Percentiles rank a stretch among this genome's conserved stretches.
Conservation (phyloP, 2,329 filamentous ascomycete genomes). For the Mollisiaceae sp. region DNA sequence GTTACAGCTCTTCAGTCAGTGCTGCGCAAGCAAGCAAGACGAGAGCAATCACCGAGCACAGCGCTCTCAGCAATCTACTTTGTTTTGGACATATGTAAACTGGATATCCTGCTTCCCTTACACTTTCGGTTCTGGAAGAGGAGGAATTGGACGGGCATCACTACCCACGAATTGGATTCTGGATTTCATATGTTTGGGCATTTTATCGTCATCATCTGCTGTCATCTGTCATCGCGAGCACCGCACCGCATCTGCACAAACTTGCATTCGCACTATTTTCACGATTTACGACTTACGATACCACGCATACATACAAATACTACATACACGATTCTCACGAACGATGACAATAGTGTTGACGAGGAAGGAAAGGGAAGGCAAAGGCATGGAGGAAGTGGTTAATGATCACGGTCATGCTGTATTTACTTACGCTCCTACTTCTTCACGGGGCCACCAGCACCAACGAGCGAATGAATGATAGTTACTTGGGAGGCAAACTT, state of each 20-base stretch:
- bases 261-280: neutral
- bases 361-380: neutral
- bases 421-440: neutral
- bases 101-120: slow-evolving; percentile 21
- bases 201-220: neutral
- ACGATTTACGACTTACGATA: slow-evolving; percentile 14
- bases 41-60: slow-evolving; percentile 16
- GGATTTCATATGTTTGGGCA: neutral
- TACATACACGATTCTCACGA: slow-evolving; percentile 13
- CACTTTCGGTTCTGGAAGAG: slow-evolving; percentile 9
- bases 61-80: slow-evolving; percentile 24
- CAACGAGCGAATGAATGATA: slow-evolving; percentile 2
- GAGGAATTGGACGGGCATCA: slow-evolving; percentile 12
- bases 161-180: slow-evolving; percentile 14
- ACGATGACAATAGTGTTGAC: slow-evolving; percentile 4
- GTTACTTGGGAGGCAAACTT: neutral
- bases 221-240: neutral
- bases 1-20: slow-evolving; percentile 14
- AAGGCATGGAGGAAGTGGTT: neutral
- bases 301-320: neutral
- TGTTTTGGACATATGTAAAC: slow-evolving; percentile 31
- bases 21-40: slow-evolving; percentile 16
- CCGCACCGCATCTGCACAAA: no score
- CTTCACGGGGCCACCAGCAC: neutral
- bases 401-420: slow-evolving; percentile 6